A percentile compares a stretch with the other conserved stretches of the same genome.
These are phyloP conservation scores for Vitis amurensis DNA, from an alignment of 164 flowering plant genomes.

Conservation along the genomic window DNA sequence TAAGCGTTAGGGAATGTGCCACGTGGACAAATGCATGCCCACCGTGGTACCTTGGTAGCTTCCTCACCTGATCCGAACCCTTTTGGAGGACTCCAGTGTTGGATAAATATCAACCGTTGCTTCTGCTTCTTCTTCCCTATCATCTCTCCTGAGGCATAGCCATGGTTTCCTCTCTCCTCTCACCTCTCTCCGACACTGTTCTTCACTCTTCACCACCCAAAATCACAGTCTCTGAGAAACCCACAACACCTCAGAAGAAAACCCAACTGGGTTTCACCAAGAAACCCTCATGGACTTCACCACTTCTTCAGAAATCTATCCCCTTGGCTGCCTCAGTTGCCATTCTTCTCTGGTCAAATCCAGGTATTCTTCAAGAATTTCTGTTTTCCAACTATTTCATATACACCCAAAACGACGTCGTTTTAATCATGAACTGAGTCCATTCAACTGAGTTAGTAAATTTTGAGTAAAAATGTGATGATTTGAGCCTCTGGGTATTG, in stretches of 20 bases:
- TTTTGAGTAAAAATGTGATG: neutral
- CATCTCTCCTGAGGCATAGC: neutral
- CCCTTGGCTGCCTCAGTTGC: conserved; percentile 51
- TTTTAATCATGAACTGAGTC: neutral
- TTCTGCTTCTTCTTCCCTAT: neutral
- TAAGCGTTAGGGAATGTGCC: too few relatives aligned
- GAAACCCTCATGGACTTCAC: too few relatives aligned
- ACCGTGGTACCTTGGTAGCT: too few relatives aligned
- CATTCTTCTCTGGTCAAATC: conserved; percentile 42
- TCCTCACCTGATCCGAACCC: neutral
- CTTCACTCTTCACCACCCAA: conserved; percentile 10
- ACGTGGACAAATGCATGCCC: too few relatives aligned
- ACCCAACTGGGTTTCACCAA: neutral
- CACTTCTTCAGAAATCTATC: conserved; percentile 23
- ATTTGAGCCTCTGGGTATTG: conserved; percentile 16
- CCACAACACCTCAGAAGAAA: conserved; percentile 11
- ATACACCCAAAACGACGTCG: too few relatives aligned
- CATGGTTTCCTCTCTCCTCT: conserved; percentile 31
- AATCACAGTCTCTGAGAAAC: conserved; percentile 5
- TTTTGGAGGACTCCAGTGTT: too few relatives aligned
- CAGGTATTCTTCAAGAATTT: conserved; percentile 32
- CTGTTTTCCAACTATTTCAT: too few relatives aligned
- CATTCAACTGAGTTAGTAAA: neutral
- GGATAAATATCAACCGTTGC: conserved; percentile 7
- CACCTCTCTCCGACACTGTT: conserved; percentile 16